phyloP scores from a whole-genome alignment of 2,329 filamentous ascomycete species.

The Aspergillus nomiae region DNA sequence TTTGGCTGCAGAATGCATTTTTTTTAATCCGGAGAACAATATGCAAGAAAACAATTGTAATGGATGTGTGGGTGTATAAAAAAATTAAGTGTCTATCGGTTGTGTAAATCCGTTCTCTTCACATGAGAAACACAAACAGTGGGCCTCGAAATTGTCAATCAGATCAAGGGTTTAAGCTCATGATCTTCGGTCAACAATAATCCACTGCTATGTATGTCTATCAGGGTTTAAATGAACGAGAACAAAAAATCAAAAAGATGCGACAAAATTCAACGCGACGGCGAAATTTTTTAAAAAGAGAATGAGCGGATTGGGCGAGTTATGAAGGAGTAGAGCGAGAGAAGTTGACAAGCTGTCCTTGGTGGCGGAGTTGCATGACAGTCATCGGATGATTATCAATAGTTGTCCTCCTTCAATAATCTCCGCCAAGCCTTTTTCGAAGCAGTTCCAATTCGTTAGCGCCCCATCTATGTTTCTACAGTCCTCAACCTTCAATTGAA shows the following conservation, averaged over 20 bases:
- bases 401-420: slow-evolving; percentile 4
- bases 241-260: background rate
- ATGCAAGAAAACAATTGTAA: background rate
- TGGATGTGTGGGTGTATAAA: background rate
- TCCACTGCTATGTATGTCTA: background rate
- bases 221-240: background rate
- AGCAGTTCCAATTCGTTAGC: background rate
- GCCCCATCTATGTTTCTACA: background rate
- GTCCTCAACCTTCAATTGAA: background rate
- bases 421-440: slow-evolving; percentile 1
- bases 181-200: background rate
- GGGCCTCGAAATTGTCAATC: slow-evolving; percentile 11
- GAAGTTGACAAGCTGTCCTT: slow-evolving; percentile 32
- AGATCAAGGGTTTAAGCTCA: slow-evolving; percentile 5
- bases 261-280: background rate
- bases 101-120: slow-evolving; percentile 6
- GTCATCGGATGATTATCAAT: slow-evolving; percentile 12
- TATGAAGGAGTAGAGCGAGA: slow-evolving; percentile 16
- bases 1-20: slow-evolving; percentile 57
- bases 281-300: background rate
- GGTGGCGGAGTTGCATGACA: slow-evolving; percentile 19
- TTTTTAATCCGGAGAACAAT: slow-evolving; percentile 14
- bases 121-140: slow-evolving; percentile 18
- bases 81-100: background rate
- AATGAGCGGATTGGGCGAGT: slow-evolving; percentile 4